Conservation (phyloP, 352 stramenopile species). For the Globisporangium cylindrosporum region DNA sequence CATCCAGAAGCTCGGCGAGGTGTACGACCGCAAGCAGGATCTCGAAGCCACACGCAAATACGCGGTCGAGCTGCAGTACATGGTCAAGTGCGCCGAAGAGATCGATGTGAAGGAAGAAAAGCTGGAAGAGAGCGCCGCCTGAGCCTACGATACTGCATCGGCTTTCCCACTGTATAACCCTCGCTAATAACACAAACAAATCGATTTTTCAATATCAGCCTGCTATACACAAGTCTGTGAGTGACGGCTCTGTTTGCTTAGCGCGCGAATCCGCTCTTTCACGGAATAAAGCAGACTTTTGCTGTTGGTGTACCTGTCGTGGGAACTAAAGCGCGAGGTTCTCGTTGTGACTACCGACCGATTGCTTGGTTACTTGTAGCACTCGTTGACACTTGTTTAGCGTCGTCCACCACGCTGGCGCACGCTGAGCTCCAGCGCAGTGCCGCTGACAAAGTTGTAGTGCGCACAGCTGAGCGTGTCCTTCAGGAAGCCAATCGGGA, state of each 20-base stretch:
- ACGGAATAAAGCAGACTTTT: background rate
- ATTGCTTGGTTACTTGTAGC: background rate
- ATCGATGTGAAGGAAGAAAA: slow-evolving; percentile 75
- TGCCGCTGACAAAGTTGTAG: slow-evolving; percentile 85
- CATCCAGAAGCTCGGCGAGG: slow-evolving; percentile 67
- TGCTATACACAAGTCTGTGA: background rate
- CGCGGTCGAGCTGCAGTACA: slow-evolving; percentile 82
- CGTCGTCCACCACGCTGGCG: slow-evolving; percentile 73
- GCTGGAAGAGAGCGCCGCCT: slow-evolving; percentile 34
- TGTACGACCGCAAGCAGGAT: slow-evolving; percentile 74
- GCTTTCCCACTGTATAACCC: background rate
- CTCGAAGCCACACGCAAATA: slow-evolving; percentile 70
- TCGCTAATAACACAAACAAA: background rate
- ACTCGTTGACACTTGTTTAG: slow-evolving; percentile 22
- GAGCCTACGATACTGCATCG: background rate
- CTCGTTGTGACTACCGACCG: background rate
- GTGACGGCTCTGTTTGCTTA: background rate
- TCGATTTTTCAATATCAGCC: background rate
- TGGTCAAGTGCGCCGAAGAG: slow-evolving; percentile 84
- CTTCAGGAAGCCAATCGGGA: slow-evolving; percentile 91
- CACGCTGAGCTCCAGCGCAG: slow-evolving; percentile 70
- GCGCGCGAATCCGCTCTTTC: background rate
- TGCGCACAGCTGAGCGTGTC: slow-evolving; percentile 76
- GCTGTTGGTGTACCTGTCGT: background rate
- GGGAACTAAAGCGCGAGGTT: background rate